Evolutionary conservation across 768 basidiomycete species (phyloP).

Genomic region (Boletus rex-veris): DNA sequence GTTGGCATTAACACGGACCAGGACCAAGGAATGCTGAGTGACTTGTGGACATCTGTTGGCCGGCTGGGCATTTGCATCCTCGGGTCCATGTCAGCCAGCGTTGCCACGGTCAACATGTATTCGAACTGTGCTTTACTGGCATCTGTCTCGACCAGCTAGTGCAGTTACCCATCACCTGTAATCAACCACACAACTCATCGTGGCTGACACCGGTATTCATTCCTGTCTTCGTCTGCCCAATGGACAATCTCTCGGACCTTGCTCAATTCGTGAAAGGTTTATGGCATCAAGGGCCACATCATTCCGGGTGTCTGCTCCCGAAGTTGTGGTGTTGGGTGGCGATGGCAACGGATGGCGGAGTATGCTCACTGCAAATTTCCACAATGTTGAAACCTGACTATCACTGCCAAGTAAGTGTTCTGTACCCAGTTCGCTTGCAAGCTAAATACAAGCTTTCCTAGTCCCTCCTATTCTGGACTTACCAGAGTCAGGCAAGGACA

Average conservation of each 20-base stretch:
- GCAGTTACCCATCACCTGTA: constrained; percentile 48
- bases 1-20: constrained; percentile 50
- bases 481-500: constrained; percentile 51
- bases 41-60: constrained; percentile 63
- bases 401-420: constrained; percentile 50
- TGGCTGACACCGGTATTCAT: constrained; percentile 60
- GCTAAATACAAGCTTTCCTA: constrained; percentile 26
- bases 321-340: constrained; percentile 53
- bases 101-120: constrained; percentile 49
- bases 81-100: constrained; percentile 52
- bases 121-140: constrained; percentile 44
- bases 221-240: constrained; percentile 50
- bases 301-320: constrained; percentile 41
- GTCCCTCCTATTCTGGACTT: constrained; percentile 66
- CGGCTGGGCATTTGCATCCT: constrained; percentile 61
- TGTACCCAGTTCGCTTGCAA: not conserved
- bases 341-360: constrained; percentile 45
- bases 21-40: constrained; percentile 42
- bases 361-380: constrained; percentile 37
- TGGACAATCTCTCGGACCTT: constrained; percentile 46
- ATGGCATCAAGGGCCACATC: constrained; percentile 54
- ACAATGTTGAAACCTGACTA: constrained; percentile 45
- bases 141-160: constrained; percentile 47
- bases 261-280: constrained; percentile 51
- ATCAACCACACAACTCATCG: constrained; percentile 37